phyloP scores from a whole-genome alignment of 1,139 yeast species.

The Scheffersomyces parashehatae region DNA sequence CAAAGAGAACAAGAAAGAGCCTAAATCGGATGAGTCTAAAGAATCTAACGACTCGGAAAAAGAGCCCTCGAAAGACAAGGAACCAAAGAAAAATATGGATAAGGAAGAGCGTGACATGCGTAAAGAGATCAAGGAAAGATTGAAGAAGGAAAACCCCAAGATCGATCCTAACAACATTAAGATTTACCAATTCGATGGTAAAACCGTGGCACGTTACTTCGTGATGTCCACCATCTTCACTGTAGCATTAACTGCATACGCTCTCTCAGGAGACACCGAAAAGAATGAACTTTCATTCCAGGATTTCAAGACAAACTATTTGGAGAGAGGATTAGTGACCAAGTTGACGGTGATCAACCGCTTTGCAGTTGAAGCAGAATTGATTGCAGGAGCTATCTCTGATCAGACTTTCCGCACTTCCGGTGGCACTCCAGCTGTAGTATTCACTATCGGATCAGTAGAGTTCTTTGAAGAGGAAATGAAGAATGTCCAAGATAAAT shows the following conservation, averaged over 20 bases:
- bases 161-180: conserved; percentile 33
- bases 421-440: conserved; percentile 46
- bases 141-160: conserved; percentile 34
- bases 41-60: conserved; percentile 3
- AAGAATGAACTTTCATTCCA: conserved; percentile 72
- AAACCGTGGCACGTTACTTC: conserved; percentile 16
- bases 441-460: conserved; percentile 72
- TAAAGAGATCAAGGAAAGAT: conserved; percentile 32
- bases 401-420: conserved; percentile 40
- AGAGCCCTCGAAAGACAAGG: conserved; percentile 1
- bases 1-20: conserved; percentile 6
- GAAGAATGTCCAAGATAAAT: conserved; percentile 59
- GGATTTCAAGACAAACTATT: conserved; percentile 80
- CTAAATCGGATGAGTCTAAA: neutral
- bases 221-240: conserved; percentile 15
- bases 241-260: conserved; percentile 12
- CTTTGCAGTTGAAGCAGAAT: conserved; percentile 70
- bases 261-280: conserved; percentile 18
- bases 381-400: conserved; percentile 59
- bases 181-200: conserved; percentile 29
- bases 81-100: conserved; percentile 8
- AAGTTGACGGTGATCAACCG: conserved; percentile 76
- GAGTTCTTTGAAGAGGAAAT: conserved; percentile 72
- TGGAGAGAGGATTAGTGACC: conserved; percentile 82
- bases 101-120: conserved; percentile 23